phyloP scores from a whole-genome alignment of 2,329 filamentous ascomycete genomes.

The Calonectria ilicicola region DNA sequence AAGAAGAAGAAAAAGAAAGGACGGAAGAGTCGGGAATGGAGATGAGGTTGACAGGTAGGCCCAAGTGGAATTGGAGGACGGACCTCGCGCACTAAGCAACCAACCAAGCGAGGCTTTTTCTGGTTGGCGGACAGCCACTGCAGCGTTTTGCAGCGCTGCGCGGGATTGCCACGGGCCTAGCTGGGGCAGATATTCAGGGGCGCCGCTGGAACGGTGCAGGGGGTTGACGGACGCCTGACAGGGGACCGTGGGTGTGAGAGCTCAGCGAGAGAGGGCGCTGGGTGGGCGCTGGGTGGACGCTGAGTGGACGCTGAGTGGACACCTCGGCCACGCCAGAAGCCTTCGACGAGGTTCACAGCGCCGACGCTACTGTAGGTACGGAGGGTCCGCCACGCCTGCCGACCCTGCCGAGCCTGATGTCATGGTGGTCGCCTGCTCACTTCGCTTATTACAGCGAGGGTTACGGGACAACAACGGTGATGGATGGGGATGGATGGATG shows the following conservation, averaged over 20 bases:
- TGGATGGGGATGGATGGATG: neutral
- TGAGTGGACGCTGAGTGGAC: constrained; percentile 8
- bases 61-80: constrained; percentile 31
- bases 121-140: constrained; percentile 2
- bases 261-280: neutral
- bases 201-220: neutral
- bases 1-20: constrained; percentile 1
- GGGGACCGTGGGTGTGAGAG: neutral
- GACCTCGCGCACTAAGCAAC: constrained; percentile 7
- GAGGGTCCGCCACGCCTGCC: neutral
- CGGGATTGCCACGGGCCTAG: constrained; percentile 4
- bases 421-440: neutral
- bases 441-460: neutral
- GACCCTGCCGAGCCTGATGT: constrained; percentile 7
- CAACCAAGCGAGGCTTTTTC: constrained; percentile 39
- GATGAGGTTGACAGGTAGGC: constrained; percentile 15
- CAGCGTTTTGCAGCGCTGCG: neutral
- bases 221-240: neutral
- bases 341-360: neutral
- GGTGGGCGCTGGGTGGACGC: too few species aligned
- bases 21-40: constrained; percentile 20
- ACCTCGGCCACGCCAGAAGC: neutral
- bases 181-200: constrained; percentile 2
- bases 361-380: constrained; percentile 23
- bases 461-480: too few species aligned